Evolutionary conservation across 2,329 filamentous ascomycete genomes (phyloP), one percentile per base, ranked within the genome.

Genomic region (Onygenales sp.): DNA sequence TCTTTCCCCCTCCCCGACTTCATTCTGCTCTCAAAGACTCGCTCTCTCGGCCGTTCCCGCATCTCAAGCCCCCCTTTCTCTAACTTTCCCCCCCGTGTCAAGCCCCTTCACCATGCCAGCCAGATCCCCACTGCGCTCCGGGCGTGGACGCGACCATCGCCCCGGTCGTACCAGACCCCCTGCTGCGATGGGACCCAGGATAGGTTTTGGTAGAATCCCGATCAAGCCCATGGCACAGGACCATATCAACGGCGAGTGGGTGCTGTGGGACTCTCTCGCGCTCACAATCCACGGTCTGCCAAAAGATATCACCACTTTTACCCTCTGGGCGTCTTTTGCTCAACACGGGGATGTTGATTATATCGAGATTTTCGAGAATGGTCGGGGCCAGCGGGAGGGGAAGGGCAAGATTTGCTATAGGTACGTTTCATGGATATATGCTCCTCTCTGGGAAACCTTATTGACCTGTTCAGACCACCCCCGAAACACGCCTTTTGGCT

Each of bases 351-450:
- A 69, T 5, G 74, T 88, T 10, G 67, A 66, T 2, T 77, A 69
- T 38, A 79, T 87, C 38, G 80, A 85, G 11, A 70, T 86, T 1
- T 76, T 72, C 48, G 75, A 79, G 46, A 62, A 71, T 48, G 55
- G 59, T 5, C 57, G 68, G 33, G 69, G 78, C n/a, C 54, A 69
- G 31, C 63, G 68, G 52, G 66, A 67, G 35, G 68, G 70, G 0
- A 64, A 43, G 27, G 82, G 73, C 1, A 75, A 71, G 14, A 66
- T 87, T 36, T 72, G 70, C 2, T 86, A 87, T 57, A 78, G 75
- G 63, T 73, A 57, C 41, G 61, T 58, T 13, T 2, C 33, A 14
- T 31, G 9, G 32, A 31, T 31, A 11, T 35, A 11, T 14, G 9
- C 1, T 32, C 7, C 7, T 51, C 36, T 21, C 45, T 41, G 35